These are phyloP conservation scores for Clitocybe nebularis DNA, from an alignment of 1,284 basidiomycete genomes.

Conservation along the genomic window DNA sequence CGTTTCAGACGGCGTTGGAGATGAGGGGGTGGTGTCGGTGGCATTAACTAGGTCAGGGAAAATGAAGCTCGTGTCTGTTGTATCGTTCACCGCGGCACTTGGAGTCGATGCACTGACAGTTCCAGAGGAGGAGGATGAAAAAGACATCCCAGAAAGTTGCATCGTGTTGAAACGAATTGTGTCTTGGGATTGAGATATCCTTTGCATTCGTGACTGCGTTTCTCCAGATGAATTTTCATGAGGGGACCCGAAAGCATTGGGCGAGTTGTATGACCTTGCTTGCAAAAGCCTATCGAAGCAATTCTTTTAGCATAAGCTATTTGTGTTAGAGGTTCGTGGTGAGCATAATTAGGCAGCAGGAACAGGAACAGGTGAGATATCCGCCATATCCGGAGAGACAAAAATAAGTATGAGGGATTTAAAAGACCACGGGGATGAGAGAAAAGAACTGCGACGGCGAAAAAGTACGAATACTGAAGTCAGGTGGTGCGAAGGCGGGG, in stretches of 20 bases:
- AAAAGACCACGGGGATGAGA: too few relatives aligned
- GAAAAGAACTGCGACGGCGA: too few relatives aligned
- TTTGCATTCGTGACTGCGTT: constrained; percentile 8
- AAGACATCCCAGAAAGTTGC: constrained; percentile 53
- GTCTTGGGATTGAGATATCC: constrained; percentile 47
- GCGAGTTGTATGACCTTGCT: constrained; percentile 32
- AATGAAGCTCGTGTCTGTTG: constrained; percentile 11
- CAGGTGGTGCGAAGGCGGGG: too few relatives aligned
- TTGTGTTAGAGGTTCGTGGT: neutral
- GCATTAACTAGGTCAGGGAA: constrained; percentile 8
- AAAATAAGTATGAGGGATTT: too few relatives aligned
- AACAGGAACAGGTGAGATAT: too few relatives aligned
- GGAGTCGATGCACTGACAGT: constrained; percentile 32
- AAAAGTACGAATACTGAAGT: too few relatives aligned
- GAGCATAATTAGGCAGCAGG: neutral
- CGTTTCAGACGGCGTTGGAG: constrained; percentile 10
- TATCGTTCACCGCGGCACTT: neutral
- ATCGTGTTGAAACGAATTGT: constrained; percentile 65
- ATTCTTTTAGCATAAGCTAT: neutral
- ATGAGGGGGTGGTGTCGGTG: constrained; percentile 22
- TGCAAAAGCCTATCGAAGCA: constrained; percentile 32
- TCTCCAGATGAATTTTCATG: constrained; percentile 20
- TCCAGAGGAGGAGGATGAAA: constrained; percentile 29
- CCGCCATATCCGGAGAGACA: too few relatives aligned
- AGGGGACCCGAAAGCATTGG: constrained; percentile 13